A percentile compares a stretch with the other conserved stretches of the same genome.
phyloP scores from a whole-genome alignment of 1,284 basidiomycete species.

The Melampsora abietis-canadensis region DNA sequence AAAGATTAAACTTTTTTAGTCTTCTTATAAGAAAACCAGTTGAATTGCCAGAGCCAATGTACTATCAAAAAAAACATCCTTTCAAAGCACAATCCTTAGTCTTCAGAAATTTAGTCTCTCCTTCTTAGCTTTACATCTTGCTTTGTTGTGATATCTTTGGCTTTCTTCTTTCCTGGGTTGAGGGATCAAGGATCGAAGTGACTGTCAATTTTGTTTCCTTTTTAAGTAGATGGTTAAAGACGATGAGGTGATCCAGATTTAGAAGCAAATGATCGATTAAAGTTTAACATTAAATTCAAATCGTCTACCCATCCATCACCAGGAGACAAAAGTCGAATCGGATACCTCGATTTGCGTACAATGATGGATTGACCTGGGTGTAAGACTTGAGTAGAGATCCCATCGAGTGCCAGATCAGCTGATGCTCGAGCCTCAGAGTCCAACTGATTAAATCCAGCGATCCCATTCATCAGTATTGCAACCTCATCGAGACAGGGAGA shows the following conservation, averaged over 20 bases:
- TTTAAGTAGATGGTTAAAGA: too few relatives aligned
- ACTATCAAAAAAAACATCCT: too few relatives aligned
- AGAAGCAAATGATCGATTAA: constrained; percentile 47
- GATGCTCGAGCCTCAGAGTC: constrained; percentile 77
- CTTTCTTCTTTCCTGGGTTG: too few relatives aligned
- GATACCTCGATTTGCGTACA: constrained; percentile 78
- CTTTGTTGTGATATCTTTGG: too few relatives aligned
- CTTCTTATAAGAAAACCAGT: too few relatives aligned
- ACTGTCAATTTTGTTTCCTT: too few relatives aligned
- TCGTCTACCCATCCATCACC: constrained; percentile 90
- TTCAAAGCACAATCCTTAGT: too few relatives aligned
- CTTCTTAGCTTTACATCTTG: too few relatives aligned
- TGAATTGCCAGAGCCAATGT: too few relatives aligned
- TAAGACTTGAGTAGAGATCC: constrained; percentile 74
- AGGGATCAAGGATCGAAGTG: too few relatives aligned
- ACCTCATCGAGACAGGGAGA: not conserved
- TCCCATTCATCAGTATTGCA: not conserved
- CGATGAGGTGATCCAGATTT: not conserved
- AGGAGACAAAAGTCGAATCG: constrained; percentile 69
- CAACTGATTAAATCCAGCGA: constrained; percentile 60
- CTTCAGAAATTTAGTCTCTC: too few relatives aligned
- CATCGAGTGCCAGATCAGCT: constrained; percentile 88
- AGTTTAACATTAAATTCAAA: constrained; percentile 65
- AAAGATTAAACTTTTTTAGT: too few relatives aligned
- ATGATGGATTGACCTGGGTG: constrained; percentile 78